These are phyloP conservation scores for Pythium periplocum DNA, from an alignment of 352 stramenopile genomes.

Conservation along the genomic window DNA sequence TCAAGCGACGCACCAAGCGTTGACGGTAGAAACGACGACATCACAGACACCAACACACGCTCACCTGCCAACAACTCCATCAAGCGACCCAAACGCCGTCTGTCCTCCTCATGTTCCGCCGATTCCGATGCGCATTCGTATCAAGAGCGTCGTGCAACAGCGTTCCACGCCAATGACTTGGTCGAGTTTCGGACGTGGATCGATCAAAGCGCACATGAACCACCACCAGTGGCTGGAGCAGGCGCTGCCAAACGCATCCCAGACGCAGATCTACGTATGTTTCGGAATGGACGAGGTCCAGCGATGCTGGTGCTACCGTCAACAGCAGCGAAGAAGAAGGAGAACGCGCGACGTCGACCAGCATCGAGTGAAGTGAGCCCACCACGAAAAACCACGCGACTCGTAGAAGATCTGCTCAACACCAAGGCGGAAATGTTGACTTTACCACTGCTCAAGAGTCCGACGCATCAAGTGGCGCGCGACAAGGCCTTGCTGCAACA, in stretches of 20 bases:
- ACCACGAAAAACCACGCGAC: constrained; percentile 4
- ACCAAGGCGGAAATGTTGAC: constrained; percentile 12
- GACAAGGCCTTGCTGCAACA: constrained; percentile 34
- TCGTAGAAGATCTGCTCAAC: constrained; percentile 20
- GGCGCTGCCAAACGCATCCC: constrained; percentile 33
- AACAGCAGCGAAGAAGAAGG: neutral
- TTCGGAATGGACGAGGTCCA: constrained; percentile 27
- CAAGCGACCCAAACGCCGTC: too few relatives aligned
- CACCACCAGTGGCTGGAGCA: constrained; percentile 30
- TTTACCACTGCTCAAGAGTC: constrained; percentile 30
- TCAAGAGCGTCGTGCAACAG: too few relatives aligned
- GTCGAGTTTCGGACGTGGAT: constrained; percentile 43
- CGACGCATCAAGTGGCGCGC: constrained; percentile 10
- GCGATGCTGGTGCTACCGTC: constrained; percentile 12
- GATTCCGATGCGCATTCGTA: too few relatives aligned
- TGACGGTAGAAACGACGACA: too few relatives aligned
- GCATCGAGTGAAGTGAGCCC: constrained; percentile 2
- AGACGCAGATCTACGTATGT: constrained; percentile 51
- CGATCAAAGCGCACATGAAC: constrained; percentile 23
- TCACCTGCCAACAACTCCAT: too few relatives aligned
- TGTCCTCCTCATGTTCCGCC: too few relatives aligned
- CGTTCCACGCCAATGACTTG: constrained; percentile 1
- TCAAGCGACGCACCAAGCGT: too few relatives aligned
- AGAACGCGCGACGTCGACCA: neutral
- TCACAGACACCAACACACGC: too few relatives aligned